Conservation (phyloP, 768 basidiomycete species). For the Coprinopsis marcescibilis region DNA sequence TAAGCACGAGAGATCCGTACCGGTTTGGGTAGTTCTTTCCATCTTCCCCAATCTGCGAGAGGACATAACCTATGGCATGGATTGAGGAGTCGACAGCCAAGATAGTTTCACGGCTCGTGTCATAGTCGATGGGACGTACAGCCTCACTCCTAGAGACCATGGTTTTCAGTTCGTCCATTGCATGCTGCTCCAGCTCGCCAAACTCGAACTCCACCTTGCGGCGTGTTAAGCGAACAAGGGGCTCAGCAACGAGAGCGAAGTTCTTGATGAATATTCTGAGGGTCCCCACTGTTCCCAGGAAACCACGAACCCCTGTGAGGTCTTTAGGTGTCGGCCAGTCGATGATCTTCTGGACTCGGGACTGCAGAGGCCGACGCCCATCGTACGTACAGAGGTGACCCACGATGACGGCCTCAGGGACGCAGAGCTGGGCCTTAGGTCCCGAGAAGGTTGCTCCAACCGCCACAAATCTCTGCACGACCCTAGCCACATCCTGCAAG, state of each 20-base stretch:
- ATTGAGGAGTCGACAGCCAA: constrained; percentile 18
- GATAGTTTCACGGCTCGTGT: constrained; percentile 13
- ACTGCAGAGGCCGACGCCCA: constrained; percentile 22
- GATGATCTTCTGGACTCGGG: constrained; percentile 19
- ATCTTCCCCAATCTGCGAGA: constrained; percentile 14
- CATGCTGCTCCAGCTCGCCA: background rate
- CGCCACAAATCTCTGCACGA: constrained; percentile 22
- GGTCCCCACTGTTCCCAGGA: constrained; percentile 23
- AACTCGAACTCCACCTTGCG: constrained; percentile 22
- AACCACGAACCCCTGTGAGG: constrained; percentile 18
- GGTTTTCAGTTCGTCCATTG: constrained; percentile 7
- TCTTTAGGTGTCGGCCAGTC: constrained; percentile 24
- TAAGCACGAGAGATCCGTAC: constrained; percentile 17
- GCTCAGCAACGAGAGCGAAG: constrained; percentile 17
- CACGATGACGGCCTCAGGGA: constrained; percentile 8
- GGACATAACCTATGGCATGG: constrained; percentile 15
- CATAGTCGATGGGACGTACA: constrained; percentile 14
- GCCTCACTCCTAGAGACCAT: constrained; percentile 8
- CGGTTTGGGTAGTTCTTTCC: constrained; percentile 12
- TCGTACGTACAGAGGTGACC: constrained; percentile 29
- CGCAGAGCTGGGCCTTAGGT: constrained; percentile 20
- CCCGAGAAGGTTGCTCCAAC: constrained; percentile 27
- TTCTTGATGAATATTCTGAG: constrained; percentile 24
- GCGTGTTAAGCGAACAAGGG: constrained; percentile 18
- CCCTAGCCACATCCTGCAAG: constrained; percentile 23